phyloP scores from a whole-genome alignment of 2,329 filamentous ascomycete species.

The Diaporthe sp. region DNA sequence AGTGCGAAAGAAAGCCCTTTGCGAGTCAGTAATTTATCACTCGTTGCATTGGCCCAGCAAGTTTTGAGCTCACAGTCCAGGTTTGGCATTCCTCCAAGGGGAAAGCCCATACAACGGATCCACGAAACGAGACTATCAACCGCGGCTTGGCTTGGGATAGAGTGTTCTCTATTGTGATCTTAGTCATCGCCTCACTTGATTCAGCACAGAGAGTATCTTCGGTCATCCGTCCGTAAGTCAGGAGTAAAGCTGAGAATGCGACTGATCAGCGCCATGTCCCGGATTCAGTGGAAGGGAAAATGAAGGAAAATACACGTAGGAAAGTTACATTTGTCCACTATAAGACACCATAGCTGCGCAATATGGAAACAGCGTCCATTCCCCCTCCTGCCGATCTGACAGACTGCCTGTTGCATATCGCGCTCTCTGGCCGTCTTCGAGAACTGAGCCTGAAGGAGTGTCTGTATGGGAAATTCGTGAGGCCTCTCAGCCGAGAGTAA shows the following conservation, averaged over 20 bases:
- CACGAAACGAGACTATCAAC: neutral
- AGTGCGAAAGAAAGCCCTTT: neutral
- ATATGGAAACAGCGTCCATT: neutral
- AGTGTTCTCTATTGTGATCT: neutral
- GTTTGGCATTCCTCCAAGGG: neutral
- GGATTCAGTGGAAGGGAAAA: neutral
- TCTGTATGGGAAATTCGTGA: constrained; percentile 54
- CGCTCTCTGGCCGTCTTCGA: constrained; percentile 53
- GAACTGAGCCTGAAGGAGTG: constrained; percentile 58
- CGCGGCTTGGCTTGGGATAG: neutral
- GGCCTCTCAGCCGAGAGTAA: neutral
- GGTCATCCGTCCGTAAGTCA: constrained; percentile 1
- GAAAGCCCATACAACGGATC: neutral
- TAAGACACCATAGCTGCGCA: neutral
- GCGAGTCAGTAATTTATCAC: neutral
- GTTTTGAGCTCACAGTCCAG: neutral
- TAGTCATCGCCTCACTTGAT: neutral
- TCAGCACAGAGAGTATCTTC: neutral
- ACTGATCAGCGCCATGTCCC: neutral
- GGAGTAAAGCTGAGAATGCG: neutral
- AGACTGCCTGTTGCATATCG: constrained; percentile 62
- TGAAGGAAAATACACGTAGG: neutral
- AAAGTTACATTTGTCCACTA: neutral
- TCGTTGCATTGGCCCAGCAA: neutral
- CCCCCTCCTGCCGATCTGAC: constrained; percentile 48